These are phyloP conservation scores for Talaromyces proteolyticus DNA, from an alignment of 495 filamentous ascomycete species.

Conservation along the genomic window DNA sequence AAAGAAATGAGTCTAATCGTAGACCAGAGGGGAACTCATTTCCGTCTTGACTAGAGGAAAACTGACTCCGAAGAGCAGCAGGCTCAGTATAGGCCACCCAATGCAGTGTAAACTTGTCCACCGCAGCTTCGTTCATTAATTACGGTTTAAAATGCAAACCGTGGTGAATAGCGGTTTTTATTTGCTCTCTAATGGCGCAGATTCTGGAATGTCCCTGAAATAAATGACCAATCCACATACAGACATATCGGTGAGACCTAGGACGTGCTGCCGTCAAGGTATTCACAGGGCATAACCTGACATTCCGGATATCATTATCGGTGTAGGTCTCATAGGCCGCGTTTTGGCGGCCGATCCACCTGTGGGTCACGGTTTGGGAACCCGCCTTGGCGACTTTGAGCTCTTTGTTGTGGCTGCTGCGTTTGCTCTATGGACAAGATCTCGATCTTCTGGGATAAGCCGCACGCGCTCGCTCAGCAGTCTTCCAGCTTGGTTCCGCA, in stretches of 20 bases:
- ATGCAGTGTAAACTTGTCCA: constrained; percentile 8
- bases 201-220: constrained; percentile 2
- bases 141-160: constrained; percentile 4
- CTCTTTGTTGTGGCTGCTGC: constrained; percentile 6
- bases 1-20: constrained; percentile 10
- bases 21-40: constrained; percentile 7
- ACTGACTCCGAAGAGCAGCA: constrained; percentile 5
- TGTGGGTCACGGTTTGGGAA: constrained; percentile 1
- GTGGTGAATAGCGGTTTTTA: constrained; percentile 9
- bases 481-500: not conserved
- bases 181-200: not conserved
- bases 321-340: not conserved
- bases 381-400: constrained; percentile 1
- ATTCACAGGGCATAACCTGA: constrained; percentile 7
- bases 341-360: not conserved
- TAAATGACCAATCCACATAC: constrained; percentile 1
- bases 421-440: constrained; percentile 7
- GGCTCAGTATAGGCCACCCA: constrained; percentile 5
- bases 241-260: too few species aligned
- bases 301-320: constrained; percentile 8
- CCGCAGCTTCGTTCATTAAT: constrained; percentile 6
- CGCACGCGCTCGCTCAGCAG: constrained; percentile 3
- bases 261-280: constrained; percentile 12
- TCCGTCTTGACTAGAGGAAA: constrained; percentile 1
- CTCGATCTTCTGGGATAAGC: constrained; percentile 4